phyloP scores from a whole-genome alignment of 441 rosid genomes.

The Brassica hybrid region DNA sequence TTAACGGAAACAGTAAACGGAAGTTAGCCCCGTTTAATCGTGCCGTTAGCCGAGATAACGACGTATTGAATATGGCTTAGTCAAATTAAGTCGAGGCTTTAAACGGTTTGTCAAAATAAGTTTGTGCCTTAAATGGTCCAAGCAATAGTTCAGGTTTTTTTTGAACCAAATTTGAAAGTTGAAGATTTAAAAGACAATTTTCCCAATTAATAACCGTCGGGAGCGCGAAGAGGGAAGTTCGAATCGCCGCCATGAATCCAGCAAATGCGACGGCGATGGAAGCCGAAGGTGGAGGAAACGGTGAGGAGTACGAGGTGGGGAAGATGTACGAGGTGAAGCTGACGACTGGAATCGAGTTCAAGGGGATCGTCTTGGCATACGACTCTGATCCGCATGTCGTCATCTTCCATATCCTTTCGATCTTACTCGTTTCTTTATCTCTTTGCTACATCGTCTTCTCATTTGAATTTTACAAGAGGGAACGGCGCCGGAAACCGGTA shows the following conservation, averaged over 20 bases:
- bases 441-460: background rate
- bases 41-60: no score
- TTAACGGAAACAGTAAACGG: no score
- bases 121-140: no score
- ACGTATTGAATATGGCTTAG: no score
- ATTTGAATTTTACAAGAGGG: slow-evolving; percentile 62
- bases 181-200: no score
- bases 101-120: no score
- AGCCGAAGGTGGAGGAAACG: slow-evolving; percentile 3
- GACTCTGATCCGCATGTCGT: slow-evolving; percentile 74
- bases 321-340: slow-evolving; percentile 70
- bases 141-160: no score
- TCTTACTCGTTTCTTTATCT: background rate
- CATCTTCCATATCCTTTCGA: slow-evolving; percentile 68
- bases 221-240: background rate
- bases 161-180: no score
- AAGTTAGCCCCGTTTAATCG: no score
- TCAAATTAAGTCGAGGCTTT: no score
- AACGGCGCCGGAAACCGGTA: slow-evolving; percentile 44
- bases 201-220: slow-evolving; percentile 4
- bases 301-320: slow-evolving; percentile 64
- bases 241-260: slow-evolving; percentile 29
- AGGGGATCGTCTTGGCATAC: slow-evolving; percentile 74
- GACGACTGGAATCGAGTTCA: slow-evolving; percentile 26
- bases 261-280: background rate